phyloP scores from a whole-genome alignment of 1,284 basidiomycete genomes.

The Retiboletus flavoniger region DNA sequence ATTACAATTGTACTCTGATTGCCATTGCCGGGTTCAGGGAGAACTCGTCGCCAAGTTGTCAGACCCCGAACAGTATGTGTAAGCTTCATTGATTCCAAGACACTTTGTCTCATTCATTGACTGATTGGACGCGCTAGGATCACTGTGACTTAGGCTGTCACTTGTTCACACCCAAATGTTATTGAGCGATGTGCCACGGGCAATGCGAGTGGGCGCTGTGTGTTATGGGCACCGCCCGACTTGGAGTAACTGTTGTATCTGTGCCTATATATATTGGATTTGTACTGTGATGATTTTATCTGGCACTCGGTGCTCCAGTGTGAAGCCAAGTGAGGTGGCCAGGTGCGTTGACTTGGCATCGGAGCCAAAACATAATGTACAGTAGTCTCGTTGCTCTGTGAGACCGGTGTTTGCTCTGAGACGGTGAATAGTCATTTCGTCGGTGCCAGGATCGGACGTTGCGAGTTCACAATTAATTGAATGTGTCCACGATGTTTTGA shows the following conservation, averaged over 20 bases:
- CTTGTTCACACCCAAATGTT: conserved; percentile 75
- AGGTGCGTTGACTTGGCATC: no score
- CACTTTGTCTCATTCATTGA: conserved; percentile 1
- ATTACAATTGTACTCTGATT: neutral
- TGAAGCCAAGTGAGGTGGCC: no score
- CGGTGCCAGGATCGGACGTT: no score
- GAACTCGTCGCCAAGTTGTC: conserved; percentile 61
- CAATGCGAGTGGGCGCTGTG: conserved; percentile 73
- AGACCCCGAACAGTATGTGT: conserved; percentile 55
- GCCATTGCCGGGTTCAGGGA: conserved; percentile 43
- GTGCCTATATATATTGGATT: no score
- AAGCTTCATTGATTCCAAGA: neutral
- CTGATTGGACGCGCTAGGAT: conserved; percentile 46
- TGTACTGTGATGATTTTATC: no score
- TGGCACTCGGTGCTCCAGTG: no score
- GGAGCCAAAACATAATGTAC: no score
- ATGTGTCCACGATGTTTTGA: no score
- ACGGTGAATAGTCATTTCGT: no score
- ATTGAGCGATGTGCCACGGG: conserved; percentile 72
- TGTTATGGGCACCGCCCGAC: conserved; percentile 66
- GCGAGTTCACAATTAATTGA: no score
- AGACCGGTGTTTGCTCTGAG: no score
- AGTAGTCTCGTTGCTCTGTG: no score
- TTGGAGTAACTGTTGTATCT: conserved; percentile 5
- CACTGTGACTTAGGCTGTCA: conserved; percentile 79